Evolutionary conservation across 2,329 filamentous ascomycete genomes (phyloP), one percentile per base, ranked within the genome.

Genomic region (Trichophyton mentagrophytes): DNA sequence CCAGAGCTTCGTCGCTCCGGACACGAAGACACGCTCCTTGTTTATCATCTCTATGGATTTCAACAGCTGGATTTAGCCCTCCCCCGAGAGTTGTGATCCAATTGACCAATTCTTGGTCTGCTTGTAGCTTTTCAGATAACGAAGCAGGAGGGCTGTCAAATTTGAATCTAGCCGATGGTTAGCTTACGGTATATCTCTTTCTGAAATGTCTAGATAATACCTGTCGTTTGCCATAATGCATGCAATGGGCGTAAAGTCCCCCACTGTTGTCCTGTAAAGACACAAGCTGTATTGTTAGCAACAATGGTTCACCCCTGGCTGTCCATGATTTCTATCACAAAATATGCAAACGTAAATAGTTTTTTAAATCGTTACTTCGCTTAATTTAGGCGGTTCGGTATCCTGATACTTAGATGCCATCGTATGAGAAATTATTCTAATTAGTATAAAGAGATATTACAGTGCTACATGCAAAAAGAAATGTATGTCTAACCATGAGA

Each of bases 11-110:
- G 55, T 11, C 9, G n/a, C 22, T 44, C 1, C 55, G 55, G 25
- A 65, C 30, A 5, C 59, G 63, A 27, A 63, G 60, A 25, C 58
- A 62, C 20, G 61, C 58, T 11, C 62, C 62, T 27, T 60, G 61
- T 3, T 42, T n/a, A 3, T 58, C 27, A 22, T 63, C 60, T 27
- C 25, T 60, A 47, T 47, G 42, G 62, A 64, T 56, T 61, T 65
- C 58, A 61, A 64, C 62, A 9, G 57, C 27, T 60, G 66, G 25
- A 63, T 65, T n/a, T 30, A 63, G 49, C 60, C 66, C 9, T 61
- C 67, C 25, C 7, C 61, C 63, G 30, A 58, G 59, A 11, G 22
- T 22, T 6, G 59, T 51, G 17, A 63, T 40, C 63, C 63, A 64
- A 15, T 40, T n/a, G 5, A 62, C 9, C 20, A 64, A 44, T 17